Percentiles rank a stretch among this genome's conserved stretches.
phyloP scores from a whole-genome alignment of 2,329 filamentous ascomycete genomes.

The Fusarium bactridioides region DNA sequence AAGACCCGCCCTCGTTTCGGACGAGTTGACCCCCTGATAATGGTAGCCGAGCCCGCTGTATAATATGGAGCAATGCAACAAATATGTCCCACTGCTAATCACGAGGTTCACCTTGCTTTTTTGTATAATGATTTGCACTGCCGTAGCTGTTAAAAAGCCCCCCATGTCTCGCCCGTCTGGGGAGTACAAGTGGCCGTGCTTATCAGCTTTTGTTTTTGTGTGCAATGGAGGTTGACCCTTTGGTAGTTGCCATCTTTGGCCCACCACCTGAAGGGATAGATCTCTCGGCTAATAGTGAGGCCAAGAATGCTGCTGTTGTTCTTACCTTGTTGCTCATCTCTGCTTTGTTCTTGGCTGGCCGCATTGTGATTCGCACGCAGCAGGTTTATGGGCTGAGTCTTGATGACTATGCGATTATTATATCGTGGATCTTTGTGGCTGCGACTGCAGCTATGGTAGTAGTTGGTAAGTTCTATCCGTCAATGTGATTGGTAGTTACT shows the following conservation, averaged over 20 bases:
- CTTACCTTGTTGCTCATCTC: neutral
- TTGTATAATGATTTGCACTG: neutral
- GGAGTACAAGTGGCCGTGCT: neutral
- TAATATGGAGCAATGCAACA: constrained; percentile 6
- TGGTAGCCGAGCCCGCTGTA: neutral
- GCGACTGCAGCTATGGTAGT: neutral
- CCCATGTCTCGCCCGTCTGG: neutral
- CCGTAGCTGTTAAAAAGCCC: neutral
- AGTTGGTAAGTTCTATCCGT: neutral
- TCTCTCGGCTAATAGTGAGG: neutral
- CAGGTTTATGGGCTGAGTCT: constrained; percentile 6
- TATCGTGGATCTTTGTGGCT: constrained; percentile 8
- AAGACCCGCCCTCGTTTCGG: constrained; percentile 6
- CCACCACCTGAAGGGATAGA: constrained; percentile 4
- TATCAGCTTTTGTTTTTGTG: neutral
- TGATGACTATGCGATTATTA: constrained; percentile 11
- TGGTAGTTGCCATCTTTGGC: neutral
- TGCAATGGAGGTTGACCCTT: constrained; percentile 10
- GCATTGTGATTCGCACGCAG: neutral
- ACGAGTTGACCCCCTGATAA: neutral
- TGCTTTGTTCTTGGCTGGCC: neutral
- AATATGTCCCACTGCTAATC: neutral
- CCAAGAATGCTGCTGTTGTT: constrained; percentile 6
- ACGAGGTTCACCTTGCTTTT: neutral
- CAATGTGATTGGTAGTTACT: rapidly evolving